These are phyloP conservation scores for Ophiostoma montium DNA, from an alignment of 2,329 filamentous ascomycete species.

Conservation along the genomic window DNA sequence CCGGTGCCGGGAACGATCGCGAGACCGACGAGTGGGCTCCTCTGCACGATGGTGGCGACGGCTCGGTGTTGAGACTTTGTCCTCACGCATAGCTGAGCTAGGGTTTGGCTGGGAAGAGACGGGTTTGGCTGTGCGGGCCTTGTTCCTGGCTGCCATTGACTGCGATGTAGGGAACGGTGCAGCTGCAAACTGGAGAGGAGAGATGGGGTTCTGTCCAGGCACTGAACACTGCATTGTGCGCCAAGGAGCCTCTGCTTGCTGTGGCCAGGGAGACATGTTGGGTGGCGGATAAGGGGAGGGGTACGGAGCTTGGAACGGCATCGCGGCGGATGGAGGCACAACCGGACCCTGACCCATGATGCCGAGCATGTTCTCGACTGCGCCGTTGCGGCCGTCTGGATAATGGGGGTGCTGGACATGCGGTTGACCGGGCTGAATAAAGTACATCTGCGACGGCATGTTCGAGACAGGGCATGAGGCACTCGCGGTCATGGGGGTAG, in stretches of 20 bases:
- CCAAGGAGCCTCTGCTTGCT: background rate
- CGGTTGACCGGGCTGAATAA: background rate
- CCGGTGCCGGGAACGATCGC: background rate
- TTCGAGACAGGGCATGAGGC: background rate
- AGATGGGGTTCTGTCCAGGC: background rate
- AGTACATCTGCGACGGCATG: background rate
- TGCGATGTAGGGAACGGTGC: no score
- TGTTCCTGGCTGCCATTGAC: no score
- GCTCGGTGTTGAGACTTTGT: background rate
- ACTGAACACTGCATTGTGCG: background rate
- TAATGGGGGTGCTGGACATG: background rate
- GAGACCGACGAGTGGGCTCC: background rate
- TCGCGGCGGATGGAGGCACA: background rate
- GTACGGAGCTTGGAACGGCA: background rate
- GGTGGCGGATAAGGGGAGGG: background rate
- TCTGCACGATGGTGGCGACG: background rate
- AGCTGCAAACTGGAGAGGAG: background rate
- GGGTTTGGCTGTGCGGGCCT: background rate
- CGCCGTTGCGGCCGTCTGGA: no score
- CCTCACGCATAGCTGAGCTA: background rate
- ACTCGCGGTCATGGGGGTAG: background rate
- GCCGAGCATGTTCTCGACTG: background rate
- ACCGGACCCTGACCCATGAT: background rate
- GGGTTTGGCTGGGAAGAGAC: background rate
- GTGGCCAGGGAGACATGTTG: background rate